phyloP scores from a whole-genome alignment of 345 rosid genomes.

The Brassica cretica region DNA sequence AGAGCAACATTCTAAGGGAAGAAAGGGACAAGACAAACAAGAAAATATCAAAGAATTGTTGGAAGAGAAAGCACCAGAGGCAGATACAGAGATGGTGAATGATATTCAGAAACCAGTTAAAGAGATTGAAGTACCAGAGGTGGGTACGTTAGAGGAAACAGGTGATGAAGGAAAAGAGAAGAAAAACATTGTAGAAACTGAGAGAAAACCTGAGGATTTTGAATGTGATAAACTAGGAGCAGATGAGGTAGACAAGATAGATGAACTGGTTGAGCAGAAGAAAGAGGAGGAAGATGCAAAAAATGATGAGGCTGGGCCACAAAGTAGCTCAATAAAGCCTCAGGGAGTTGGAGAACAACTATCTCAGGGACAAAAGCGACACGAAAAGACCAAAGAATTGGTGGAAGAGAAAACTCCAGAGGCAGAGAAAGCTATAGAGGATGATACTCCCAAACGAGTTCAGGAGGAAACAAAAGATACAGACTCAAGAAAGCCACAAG shows the following conservation, averaged over 20 bases:
- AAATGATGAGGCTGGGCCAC: not conserved
- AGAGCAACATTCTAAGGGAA: slow-evolving; percentile 7
- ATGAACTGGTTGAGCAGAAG: slow-evolving; percentile 7
- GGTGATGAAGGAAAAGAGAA: not conserved
- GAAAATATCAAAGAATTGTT: not conserved
- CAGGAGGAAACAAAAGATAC: slow-evolving; percentile 12
- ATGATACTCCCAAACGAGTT: slow-evolving; percentile 1
- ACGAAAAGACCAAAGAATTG: not conserved
- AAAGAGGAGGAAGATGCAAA: not conserved
- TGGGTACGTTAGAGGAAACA: not conserved
- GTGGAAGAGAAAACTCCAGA: slow-evolving; percentile 7
- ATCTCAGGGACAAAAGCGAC: slow-evolving; percentile 1
- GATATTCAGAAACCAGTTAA: not conserved
- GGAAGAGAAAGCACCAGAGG: slow-evolving; percentile 16
- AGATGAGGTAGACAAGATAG: not conserved
- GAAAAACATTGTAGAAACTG: slow-evolving; percentile 9
- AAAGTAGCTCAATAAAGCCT: slow-evolving; percentile 12
- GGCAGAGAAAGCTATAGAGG: not conserved
- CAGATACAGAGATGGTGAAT: not conserved
- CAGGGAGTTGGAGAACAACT: slow-evolving; percentile 1
- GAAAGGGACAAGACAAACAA: not conserved
- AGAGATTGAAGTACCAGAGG: not conserved
- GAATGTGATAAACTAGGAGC: not conserved
- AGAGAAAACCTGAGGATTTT: not conserved
- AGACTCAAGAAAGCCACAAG: slow-evolving; percentile 5